Percentiles rank a stretch among this genome's conserved stretches.
phyloP scores from a whole-genome alignment of 148 eudicot species.

The Nyssa sinensis region DNA sequence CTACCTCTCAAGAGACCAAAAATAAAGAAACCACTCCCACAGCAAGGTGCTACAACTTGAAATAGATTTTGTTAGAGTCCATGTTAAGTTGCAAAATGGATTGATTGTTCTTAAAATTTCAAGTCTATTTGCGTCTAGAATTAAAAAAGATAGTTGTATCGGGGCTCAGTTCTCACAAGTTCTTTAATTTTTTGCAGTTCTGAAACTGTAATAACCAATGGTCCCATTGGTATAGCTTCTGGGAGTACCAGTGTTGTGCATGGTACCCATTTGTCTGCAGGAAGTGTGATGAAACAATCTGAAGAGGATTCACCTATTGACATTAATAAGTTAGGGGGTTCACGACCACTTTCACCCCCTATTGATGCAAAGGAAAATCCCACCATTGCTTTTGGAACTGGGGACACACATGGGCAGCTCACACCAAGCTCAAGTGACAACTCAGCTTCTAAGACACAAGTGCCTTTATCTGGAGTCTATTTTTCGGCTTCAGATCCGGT shows the following conservation, averaged over 20 bases:
- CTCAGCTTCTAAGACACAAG: conserved; percentile 27
- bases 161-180: background rate
- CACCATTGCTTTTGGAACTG: conserved; percentile 20
- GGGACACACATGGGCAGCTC: conserved; percentile 25
- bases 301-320: conserved; percentile 17
- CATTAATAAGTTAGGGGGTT: conserved; percentile 17
- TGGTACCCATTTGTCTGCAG: conserved; percentile 28
- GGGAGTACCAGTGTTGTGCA: conserved; percentile 29
- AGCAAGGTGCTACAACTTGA: conserved; percentile 41
- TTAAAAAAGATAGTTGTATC: too few relatives aligned
- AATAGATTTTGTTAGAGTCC: background rate
- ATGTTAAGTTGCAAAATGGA: background rate
- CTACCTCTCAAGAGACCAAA: conserved; percentile 41
- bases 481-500: conserved; percentile 64
- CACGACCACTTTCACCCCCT: conserved; percentile 24
- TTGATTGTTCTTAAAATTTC: background rate
- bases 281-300: conserved; percentile 24
- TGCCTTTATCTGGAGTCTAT: conserved; percentile 37
- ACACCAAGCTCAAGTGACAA: conserved; percentile 24
- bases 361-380: conserved; percentile 31
- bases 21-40: conserved; percentile 28
- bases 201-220: conserved; percentile 38
- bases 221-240: conserved; percentile 42
- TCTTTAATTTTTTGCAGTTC: conserved; percentile 34
- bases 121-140: background rate